Base-by-base conservation (phyloP, 495 filamentous ascomycete species). In the Halenospora varia region DNA sequence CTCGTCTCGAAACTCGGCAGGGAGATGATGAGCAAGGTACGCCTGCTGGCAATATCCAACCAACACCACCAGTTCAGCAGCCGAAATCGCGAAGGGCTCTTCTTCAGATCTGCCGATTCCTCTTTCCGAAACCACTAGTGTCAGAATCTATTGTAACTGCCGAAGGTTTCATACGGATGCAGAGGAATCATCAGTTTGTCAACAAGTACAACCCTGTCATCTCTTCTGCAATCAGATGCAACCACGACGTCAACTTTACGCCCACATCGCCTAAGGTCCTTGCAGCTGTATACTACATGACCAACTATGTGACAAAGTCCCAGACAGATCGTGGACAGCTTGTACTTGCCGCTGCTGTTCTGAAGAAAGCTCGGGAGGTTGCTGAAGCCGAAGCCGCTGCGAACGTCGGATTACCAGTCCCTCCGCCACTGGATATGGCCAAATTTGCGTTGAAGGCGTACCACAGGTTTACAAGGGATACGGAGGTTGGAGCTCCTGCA, bases 271-370 rank as follows among this genome's bases (percentile, higher is more conserved):
- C 48, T 19, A 58, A 58, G 40, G 56, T 58, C 29, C 56, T 58
- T 42, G 48, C 47, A 19, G 48, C 47, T 35, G 42, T 58, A 18
- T 58, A 58, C 56, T 58, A 58, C 41, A 58, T 51, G 45, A 58
- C 55, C 22, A 57, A 51, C 20, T 57, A 57, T 51, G 45, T 20
- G 22, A 58, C 56, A 22, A 58, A 58, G 19, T 29, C 56, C 52
- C 29, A 58, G 48, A 20, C 19, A 45, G 45, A 58, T 29, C 29
- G 40, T 9, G 56, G 48, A 8, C 47, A 58, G 48, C 56, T 58
- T 58, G 45, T 58, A 46, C 29, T 58, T 13, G 48, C 48, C 17
- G 40, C 48, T 13, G 56, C 56, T 19, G 23, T 58, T 13, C 25
- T 58, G 18, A 58, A 58, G 35, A 58, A 53, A 15, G 48, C 56